These are phyloP conservation scores for Peziza echinospora DNA, from an alignment of 495 filamentous ascomycete genomes.

Conservation along the genomic window DNA sequence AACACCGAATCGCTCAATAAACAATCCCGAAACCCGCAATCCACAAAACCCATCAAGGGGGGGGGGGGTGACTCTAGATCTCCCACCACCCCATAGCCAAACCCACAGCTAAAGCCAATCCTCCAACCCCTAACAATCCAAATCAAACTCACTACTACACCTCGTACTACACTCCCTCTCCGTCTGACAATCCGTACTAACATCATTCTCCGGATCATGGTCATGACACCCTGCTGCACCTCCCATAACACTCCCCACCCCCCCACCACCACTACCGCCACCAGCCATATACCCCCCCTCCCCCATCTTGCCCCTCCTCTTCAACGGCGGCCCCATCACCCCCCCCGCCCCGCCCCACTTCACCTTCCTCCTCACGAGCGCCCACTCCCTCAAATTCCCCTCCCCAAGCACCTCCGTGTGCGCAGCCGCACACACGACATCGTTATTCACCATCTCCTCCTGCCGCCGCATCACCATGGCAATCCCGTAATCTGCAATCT, in stretches of 20 bases:
- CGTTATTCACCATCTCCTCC: slow-evolving; percentile 45
- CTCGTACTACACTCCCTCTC: not conserved
- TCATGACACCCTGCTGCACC: not conserved
- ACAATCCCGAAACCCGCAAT: not conserved
- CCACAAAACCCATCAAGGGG: too few relatives aligned
- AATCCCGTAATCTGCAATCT: slow-evolving; percentile 15
- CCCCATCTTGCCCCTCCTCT: slow-evolving; percentile 32
- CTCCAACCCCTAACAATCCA: not conserved
- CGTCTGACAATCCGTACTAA: too few relatives aligned
- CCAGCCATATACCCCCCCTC: not conserved
- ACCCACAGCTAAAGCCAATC: not conserved
- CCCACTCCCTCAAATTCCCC: slow-evolving; percentile 71
- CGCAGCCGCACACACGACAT: too few relatives aligned
- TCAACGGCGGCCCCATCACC: slow-evolving; percentile 21
- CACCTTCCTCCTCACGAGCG: slow-evolving; percentile 14
- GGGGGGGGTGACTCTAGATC: not conserved
- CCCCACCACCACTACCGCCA: not conserved
- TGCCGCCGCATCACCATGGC: slow-evolving; percentile 54
- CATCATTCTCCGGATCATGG: too few relatives aligned
- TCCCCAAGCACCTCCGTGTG: slow-evolving; percentile 59
- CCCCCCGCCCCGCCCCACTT: not conserved
- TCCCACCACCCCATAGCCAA: not conserved
- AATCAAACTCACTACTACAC: not conserved
- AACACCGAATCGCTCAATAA: too few relatives aligned
- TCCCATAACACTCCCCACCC: not conserved